Evolutionary conservation across 495 filamentous ascomycete genomes (phyloP), one percentile per base, ranked within the genome.

Genomic region (Beverwykella pulmonaria): DNA sequence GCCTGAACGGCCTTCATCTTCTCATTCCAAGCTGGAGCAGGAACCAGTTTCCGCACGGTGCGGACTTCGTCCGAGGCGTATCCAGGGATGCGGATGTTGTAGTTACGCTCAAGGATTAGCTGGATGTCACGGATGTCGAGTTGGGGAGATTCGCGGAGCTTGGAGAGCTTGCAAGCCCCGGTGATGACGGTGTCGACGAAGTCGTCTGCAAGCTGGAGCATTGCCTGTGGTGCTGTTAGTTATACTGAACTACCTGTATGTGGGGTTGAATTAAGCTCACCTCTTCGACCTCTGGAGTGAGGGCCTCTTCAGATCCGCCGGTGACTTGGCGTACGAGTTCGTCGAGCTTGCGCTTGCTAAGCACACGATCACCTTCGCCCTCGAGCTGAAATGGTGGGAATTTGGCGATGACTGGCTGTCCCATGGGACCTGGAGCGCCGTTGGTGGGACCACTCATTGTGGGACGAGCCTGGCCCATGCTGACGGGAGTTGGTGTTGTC

Each of bases 1-100:
- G 93, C 94, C 78, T 95, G 90, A 12, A 98, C 86, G 9, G 93
- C 93, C 65, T 91, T 91, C 87, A 98, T 93, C 83, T 98, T 98
- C 71, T 90, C 87, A 58, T 92, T 91, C 91, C 94, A 98, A 26
- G 84, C 88, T 50, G 86, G 81, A 52, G 91, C 86, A 5, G 94
- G 94, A 75, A 92, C 88, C 25, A 93, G 87, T 78, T 96, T 97
- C 72, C 92, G 87, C 22, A 97, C 93, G 2, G 92, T 97, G 59
- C 94, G 87, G 63, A 97, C 84, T 78, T 98, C 94, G 72, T 98
- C 94, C 29, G 90, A 90, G 5, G 92, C 87, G 77, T 95, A 97
- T 34, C 94, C 94, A 0, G 94, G 96, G 61, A 97, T 91, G 61
- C 94, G 90, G 79, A 98, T 98, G 77, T 98, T 97, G 85, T 95